phyloP scores from a whole-genome alignment of 352 stramenopile genomes.

The Pythium vanterpoolii region DNA sequence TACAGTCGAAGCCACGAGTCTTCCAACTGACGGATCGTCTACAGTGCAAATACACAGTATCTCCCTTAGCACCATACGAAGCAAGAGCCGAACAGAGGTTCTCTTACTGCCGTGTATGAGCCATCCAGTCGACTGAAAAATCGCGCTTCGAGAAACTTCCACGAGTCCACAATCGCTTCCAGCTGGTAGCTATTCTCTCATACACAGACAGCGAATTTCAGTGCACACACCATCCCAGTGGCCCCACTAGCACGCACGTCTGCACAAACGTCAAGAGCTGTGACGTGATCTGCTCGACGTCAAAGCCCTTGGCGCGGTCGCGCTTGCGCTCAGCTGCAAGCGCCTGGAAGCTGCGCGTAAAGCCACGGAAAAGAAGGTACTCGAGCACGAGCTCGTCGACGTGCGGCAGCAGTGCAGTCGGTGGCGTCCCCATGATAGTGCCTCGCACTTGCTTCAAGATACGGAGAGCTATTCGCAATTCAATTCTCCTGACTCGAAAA shows the following conservation, averaged over 20 bases:
- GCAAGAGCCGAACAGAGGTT: background rate
- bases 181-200: constrained; percentile 57
- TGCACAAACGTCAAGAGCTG: constrained; percentile 64
- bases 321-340: constrained; percentile 72
- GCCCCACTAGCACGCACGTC: constrained; percentile 25
- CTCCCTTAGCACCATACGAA: background rate
- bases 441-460: constrained; percentile 15
- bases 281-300: constrained; percentile 72
- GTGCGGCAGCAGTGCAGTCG: constrained; percentile 58
- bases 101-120: constrained; percentile 54
- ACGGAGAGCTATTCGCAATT: background rate
- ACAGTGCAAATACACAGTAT: background rate
- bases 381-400: constrained; percentile 86
- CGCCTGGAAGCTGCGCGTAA: constrained; percentile 84
- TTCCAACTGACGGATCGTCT: constrained; percentile 70
- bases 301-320: constrained; percentile 66
- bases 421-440: constrained; percentile 17
- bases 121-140: constrained; percentile 81
- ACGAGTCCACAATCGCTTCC: constrained; percentile 73
- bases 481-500: background rate
- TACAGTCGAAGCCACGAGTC: constrained; percentile 69
- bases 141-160: constrained; percentile 71
- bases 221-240: background rate
- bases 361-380: constrained; percentile 83
- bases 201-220: background rate